A percentile compares a stretch with the other conserved stretches of the same genome.
Evolutionary conservation across 2,329 filamentous ascomycete species (phyloP).

Genomic region (Xylaria sp.): DNA sequence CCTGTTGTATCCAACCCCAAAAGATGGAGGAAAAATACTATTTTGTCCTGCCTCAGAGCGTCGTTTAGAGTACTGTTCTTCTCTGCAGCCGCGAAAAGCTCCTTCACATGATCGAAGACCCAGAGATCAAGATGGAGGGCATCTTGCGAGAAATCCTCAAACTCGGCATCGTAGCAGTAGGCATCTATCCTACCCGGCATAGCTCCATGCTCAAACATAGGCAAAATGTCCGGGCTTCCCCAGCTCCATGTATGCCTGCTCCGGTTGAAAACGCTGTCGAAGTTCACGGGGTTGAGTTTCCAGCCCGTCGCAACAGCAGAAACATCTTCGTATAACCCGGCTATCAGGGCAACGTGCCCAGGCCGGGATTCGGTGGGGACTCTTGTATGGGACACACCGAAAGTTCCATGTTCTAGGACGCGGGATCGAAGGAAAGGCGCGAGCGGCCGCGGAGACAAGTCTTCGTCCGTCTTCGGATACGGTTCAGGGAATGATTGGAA

Average conservation of each 20-base stretch:
- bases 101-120: constrained; percentile 95
- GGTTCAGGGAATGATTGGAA: constrained; percentile 94
- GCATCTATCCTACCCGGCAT: constrained; percentile 85
- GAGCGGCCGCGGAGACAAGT: constrained; percentile 76
- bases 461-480: constrained; percentile 68
- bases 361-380: constrained; percentile 96
- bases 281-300: constrained; percentile 98
- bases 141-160: constrained; percentile 88
- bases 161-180: constrained; percentile 81
- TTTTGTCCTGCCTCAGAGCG: constrained; percentile 78
- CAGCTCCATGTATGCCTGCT: constrained; percentile 98
- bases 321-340: constrained; percentile 96
- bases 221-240: constrained; percentile 96
- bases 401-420: constrained; percentile 87
- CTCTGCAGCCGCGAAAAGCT: constrained; percentile 79
- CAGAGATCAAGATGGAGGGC: constrained; percentile 84
- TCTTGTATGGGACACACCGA: constrained; percentile 94
- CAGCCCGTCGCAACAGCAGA: constrained; percentile 96
- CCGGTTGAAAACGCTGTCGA: constrained; percentile 97
- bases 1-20: constrained; percentile 91
- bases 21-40: constrained; percentile 94
- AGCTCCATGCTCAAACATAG: constrained; percentile 96
- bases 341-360: constrained; percentile 95
- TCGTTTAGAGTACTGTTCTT: constrained; percentile 76
- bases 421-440: constrained; percentile 91